phyloP scores from a whole-genome alignment of 441 rosid species.

The Croton laevigatus region DNA sequence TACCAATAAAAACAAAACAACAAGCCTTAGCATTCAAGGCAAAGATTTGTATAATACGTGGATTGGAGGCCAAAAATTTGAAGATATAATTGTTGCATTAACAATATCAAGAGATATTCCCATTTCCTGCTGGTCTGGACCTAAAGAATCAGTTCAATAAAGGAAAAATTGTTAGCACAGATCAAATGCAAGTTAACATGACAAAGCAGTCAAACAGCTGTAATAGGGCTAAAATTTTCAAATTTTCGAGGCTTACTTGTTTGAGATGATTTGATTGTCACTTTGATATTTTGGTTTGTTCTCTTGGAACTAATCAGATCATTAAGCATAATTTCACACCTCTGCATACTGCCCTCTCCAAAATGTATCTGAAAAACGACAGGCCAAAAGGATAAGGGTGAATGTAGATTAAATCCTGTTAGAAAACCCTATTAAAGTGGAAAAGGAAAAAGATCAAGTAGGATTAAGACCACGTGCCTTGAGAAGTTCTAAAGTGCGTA shows the following conservation, averaged over 20 bases:
- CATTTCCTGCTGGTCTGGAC: conserved; percentile 38
- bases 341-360: conserved; percentile 97
- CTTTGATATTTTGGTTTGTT: conserved; percentile 81
- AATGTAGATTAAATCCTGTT: conserved; percentile 3
- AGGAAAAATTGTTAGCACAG: conserved; percentile 18
- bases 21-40: not conserved
- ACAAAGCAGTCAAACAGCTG: conserved; percentile 14
- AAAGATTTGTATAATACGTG: conserved; percentile 47
- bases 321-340: conserved; percentile 97
- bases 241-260: conserved; percentile 38
- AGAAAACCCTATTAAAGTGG: conserved; percentile 15
- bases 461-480: conserved; percentile 48
- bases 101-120: conserved; percentile 60
- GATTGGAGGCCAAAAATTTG: conserved; percentile 98
- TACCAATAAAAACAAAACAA: not conserved
- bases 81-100: conserved; percentile 82
- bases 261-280: conserved; percentile 52
- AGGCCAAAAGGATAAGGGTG: conserved; percentile 7
- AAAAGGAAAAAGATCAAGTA: conserved; percentile 7
- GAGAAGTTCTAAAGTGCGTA: conserved; percentile 93
- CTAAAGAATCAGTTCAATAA: conserved; percentile 32
- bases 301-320: conserved; percentile 97
- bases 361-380: conserved; percentile 70
- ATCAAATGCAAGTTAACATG: conserved; percentile 1
- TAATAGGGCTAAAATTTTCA: conserved; percentile 11